Evolutionary conservation across 768 basidiomycete genomes (phyloP), one percentile per base, ranked within the genome.

Genomic region (Sistotremastrum niveocremeum): DNA sequence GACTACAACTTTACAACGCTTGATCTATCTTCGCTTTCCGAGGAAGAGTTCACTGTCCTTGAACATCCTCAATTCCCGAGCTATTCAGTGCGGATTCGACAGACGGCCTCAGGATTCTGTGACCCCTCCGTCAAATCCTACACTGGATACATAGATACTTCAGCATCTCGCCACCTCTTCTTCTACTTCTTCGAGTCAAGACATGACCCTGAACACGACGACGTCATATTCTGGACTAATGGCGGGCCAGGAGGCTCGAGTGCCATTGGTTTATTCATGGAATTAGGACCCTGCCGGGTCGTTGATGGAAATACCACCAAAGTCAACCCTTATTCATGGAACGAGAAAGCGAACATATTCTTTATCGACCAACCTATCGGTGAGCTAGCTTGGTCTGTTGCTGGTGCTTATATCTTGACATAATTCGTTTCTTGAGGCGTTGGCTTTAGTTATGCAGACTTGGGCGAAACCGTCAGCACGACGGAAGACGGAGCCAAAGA

Each of bases 341-440:
- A 51, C 37, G 6, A 41, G 6, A 52, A 47, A 31, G 50, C 49
- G 11, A 68, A 66, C 40, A 47, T 68, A 2, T 69, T 69, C 59
- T 76, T 59, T 56, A 67, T 64, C 49, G 73, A 64, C 60, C 74
- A 67, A 36, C 69, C 68, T 11, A 56, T 68, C 4, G 62, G 63
- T 32, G 63, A 20, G 20, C 20, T n/a, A n/a, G n/a, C n/a, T 63
- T 31, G 61, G 62, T 28, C 12, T 33, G 1, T 20, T 20, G 20
- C 41, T 47, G 20, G 20, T 40, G 29, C 7, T 65, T 8, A 20
- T 42, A 44, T 9, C 20, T 2, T 8, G 34, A 11, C n/a, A 2
- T 6, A 5, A 3, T 8, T 10, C 3, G 9, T 36, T 5, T 2
- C 20, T 20, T 20, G 20, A 20, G 58, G 59, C 4, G 62, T 62